Evolutionary conservation across 805 yeast species (phyloP).

Genomic region (Candida endomychidarum): DNA sequence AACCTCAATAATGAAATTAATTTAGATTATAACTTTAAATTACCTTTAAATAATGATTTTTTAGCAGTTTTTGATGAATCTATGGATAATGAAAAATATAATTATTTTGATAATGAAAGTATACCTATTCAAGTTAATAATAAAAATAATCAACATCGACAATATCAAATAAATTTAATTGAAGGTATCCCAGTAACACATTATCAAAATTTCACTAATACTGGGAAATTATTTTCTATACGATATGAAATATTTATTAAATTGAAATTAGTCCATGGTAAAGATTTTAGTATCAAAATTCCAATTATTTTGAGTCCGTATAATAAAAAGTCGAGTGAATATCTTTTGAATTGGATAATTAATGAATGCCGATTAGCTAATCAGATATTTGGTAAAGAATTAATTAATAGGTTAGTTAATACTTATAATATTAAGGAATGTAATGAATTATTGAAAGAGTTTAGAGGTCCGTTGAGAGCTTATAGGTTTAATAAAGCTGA

Average conservation of each 20-base stretch:
- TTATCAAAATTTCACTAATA: conserved; percentile 50
- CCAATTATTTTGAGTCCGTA: conserved; percentile 59
- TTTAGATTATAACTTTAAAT: conserved; percentile 24
- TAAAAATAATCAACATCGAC: conserved; percentile 23
- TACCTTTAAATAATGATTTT: conserved; percentile 39
- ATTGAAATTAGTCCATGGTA: conserved; percentile 48
- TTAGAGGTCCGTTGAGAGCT: conserved; percentile 26
- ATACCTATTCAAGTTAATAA: conserved; percentile 15
- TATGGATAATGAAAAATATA: conserved; percentile 2
- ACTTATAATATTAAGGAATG: conserved; percentile 19
- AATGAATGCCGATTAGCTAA: conserved; percentile 51
- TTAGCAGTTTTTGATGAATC: conserved; percentile 23
- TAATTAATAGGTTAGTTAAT: conserved; percentile 19
- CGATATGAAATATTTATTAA: conserved; percentile 52
- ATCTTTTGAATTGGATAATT: conserved; percentile 52
- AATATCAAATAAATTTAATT: conserved; percentile 25
- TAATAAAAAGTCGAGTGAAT: conserved; percentile 46
- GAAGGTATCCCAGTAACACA: conserved; percentile 46
- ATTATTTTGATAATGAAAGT: conserved; percentile 5
- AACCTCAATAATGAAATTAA: conserved; percentile 29
- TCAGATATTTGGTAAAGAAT: conserved; percentile 31
- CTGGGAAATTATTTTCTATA: conserved; percentile 51
- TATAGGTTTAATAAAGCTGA: conserved; percentile 32
- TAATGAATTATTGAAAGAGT: conserved; percentile 21
- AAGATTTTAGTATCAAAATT: conserved; percentile 48